Percentiles rank a stretch among this genome's conserved stretches.
Conservation (phyloP, 768 basidiomycete genomes). For the Macrolepiota albuminosa region DNA sequence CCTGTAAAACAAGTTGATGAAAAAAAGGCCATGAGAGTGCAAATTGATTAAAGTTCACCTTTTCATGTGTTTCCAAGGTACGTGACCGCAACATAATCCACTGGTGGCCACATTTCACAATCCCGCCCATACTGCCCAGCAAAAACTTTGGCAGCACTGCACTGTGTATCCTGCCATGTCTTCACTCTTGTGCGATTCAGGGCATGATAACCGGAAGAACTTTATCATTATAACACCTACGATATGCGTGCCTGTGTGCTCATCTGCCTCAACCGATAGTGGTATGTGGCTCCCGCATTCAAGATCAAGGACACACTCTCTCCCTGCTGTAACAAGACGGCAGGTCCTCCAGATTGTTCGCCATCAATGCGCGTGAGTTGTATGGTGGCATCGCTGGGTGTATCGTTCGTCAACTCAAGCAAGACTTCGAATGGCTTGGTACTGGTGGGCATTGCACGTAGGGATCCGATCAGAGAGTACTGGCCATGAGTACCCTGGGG, state of each 20-base stretch:
- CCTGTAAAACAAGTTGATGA: not conserved
- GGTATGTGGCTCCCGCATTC: conserved; percentile 43
- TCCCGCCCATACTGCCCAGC: conserved; percentile 15
- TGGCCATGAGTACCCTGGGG: conserved; percentile 1
- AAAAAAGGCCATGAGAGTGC: not conserved
- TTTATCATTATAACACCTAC: conserved; percentile 28
- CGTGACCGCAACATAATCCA: conserved; percentile 18
- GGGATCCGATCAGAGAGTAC: conserved; percentile 7
- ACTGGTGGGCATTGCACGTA: conserved; percentile 36
- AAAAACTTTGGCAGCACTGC: conserved; percentile 25
- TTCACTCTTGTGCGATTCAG: conserved; percentile 28
- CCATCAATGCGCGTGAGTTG: conserved; percentile 30
- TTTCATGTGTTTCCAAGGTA: conserved; percentile 7
- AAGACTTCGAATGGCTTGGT: conserved; percentile 51
- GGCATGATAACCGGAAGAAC: not conserved
- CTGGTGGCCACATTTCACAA: conserved; percentile 15
- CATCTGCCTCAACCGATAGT: conserved; percentile 39
- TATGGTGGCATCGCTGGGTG: conserved; percentile 31
- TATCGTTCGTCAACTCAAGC: conserved; percentile 49
- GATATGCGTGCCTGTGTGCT: conserved; percentile 36
- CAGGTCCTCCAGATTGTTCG: conserved; percentile 23
- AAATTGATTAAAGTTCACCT: conserved; percentile 2
- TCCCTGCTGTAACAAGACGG: conserved; percentile 32
- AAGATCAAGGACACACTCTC: conserved; percentile 44
- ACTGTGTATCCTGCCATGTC: conserved; percentile 40